Evolutionary conservation across 805 yeast species (phyloP), one percentile per base, ranked within the genome.

Genomic region (Wickerhamomyces subpelliculosus): DNA sequence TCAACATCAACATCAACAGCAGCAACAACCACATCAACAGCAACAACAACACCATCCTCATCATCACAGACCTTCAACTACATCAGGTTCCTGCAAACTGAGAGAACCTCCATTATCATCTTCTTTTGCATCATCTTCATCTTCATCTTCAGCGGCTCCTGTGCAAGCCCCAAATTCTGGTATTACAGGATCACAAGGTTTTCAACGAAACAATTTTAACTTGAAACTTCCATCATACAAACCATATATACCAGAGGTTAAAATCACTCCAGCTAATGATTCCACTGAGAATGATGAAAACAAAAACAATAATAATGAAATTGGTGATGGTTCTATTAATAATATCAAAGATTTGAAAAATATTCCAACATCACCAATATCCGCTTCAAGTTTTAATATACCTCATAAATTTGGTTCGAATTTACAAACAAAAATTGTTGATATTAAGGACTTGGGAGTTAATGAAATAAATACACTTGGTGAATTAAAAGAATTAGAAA

Each of bases 381-480:
- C 29, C 4, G 18, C 29, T 27, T 13, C 29, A 8, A 27, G 13
- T 14, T 27, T 27, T 13, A 27, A 16, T 9, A 14, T 27, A 4
- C 29, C 29, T 16, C 29, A 27, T 8, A 4, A 19, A 4, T 27
- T 27, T 11, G 5, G 9, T 14, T 4, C 18, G 6, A 27, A 27
- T 10, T 7, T 7, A 16, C 9, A 16, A 10, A 16, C 29, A 14
- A 27, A 27, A 16, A 4, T 9, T 5, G 14, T 27, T 10, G 29
- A 27, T 27, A 27, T 27, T 16, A 27, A 9, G 11, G 11, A 13
- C 6, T n/a, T 12, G 18, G 11, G 25, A 18, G 14, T 23, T 18
- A n/a, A n/a, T n/a, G 28, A 25, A 14, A 44, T 51, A 14, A 22
- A 30, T 4, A 21, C 49, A 4, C 16, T 35, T 2, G 29, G 39